These are phyloP conservation scores for Alternaria gaisen DNA, from an alignment of 2,329 filamentous ascomycete species.

Conservation along the genomic window DNA sequence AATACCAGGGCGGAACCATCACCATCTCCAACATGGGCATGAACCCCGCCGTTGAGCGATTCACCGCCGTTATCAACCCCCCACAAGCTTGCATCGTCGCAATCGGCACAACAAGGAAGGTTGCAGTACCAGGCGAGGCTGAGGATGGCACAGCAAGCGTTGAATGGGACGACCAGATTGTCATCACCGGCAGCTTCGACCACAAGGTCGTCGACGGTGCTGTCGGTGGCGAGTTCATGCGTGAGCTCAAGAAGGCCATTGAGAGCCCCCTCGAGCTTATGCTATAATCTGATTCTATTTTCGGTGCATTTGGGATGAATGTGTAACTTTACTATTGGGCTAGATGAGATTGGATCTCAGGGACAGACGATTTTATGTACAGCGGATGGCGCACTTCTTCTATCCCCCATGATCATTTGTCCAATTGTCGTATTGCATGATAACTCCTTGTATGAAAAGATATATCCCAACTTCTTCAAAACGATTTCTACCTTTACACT, in stretches of 20 bases:
- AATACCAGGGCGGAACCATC: conserved; percentile 98
- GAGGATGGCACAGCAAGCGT: conserved; percentile 79
- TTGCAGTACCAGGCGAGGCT: conserved; percentile 82
- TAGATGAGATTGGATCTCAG: conserved; percentile 23
- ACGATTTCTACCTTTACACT: neutral
- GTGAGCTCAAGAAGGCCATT: conserved; percentile 94
- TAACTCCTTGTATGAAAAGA: conserved; percentile 29
- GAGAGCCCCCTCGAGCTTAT: conserved; percentile 97
- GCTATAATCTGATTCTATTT: conserved; percentile 65
- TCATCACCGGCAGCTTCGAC: conserved; percentile 94
- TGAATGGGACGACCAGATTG: conserved; percentile 97
- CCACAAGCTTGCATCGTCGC: conserved; percentile 95
- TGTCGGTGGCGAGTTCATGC: conserved; percentile 95
- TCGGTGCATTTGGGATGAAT: conserved; percentile 16
- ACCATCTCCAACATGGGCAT: conserved; percentile 99
- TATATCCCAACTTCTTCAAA: conserved; percentile 17
- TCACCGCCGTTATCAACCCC: conserved; percentile 99
- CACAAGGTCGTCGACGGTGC: conserved; percentile 99
- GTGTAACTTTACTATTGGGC: conserved; percentile 37
- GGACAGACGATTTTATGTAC: conserved; percentile 40
- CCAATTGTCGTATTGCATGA: conserved; percentile 16
- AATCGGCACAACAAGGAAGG: conserved; percentile 94
- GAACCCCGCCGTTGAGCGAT: conserved; percentile 95
- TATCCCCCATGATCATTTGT: conserved; percentile 21
- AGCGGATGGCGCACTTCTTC: conserved; percentile 38